Evolutionary conservation across 2,329 filamentous ascomycete species (phyloP).

Genomic region (Cladophialophora immunda): DNA sequence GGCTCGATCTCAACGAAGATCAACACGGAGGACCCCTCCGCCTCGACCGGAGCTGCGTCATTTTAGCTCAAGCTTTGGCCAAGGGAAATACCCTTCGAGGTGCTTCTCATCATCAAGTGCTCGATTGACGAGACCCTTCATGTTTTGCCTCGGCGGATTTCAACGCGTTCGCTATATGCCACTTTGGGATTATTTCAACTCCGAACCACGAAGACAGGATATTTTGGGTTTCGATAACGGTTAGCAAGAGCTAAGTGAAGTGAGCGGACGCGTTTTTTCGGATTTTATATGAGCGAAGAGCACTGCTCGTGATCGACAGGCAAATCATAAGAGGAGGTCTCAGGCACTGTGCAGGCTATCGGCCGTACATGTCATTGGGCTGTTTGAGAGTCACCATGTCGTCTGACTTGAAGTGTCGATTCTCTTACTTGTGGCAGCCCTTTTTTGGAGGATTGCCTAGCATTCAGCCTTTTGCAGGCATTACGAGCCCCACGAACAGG

Average conservation of each 20-base stretch:
- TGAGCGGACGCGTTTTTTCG: neutral
- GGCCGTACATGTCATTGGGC: neutral
- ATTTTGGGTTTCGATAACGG: neutral
- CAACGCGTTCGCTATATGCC: neutral
- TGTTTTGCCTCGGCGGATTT: neutral
- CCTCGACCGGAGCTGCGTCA: neutral
- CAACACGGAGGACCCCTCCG: neutral
- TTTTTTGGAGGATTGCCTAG: conserved; percentile 3
- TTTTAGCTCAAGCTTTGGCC: neutral
- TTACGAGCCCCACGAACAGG: conserved; percentile 18
- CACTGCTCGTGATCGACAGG: neutral
- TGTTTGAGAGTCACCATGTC: neutral
- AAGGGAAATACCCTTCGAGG: neutral
- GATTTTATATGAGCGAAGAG: neutral
- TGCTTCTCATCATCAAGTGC: neutral
- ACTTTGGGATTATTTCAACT: neutral
- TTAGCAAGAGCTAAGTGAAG: neutral
- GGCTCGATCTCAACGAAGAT: neutral
- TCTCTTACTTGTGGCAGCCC: neutral
- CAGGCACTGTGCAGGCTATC: neutral
- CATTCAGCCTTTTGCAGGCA: conserved; percentile 2
- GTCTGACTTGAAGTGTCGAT: neutral
- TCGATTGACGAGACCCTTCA: neutral
- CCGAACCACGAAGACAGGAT: neutral
- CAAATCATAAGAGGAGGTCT: neutral